Base-by-base conservation (phyloP, 1,139 yeast species). In the Taphrina flavorubra region DNA sequence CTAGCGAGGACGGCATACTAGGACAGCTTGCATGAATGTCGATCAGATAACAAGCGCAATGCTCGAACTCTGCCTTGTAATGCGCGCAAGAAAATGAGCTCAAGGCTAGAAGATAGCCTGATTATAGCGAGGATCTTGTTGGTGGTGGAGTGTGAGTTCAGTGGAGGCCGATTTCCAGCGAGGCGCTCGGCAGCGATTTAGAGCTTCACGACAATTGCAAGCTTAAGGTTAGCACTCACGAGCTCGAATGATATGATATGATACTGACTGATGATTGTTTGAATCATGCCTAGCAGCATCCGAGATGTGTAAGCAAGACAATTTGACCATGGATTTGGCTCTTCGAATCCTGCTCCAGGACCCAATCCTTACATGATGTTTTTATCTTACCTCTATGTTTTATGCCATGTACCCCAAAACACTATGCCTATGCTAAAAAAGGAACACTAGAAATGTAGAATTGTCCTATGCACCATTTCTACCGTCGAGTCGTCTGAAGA, bases 1-100 rank as follows among this genome's bases (percentile, higher is more conserved):
- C 53, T 49, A 49, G 53, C 31, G 53, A 20, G 31, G 53, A 20
- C 31, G 53, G 53, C 53, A 49, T 49, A 16, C 5, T 13, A 14
- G n/a, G 18, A 16, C 18, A 14, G 47, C 13, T 44, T n/a, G 13
- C 47, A 44, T 44, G 18, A 44, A 44, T n/a, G 47, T 44, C n/a
- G 47, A 2, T 25, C 31, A 25, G 31, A 25, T 2, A 25, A 25
- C 2, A 25, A 4, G 31, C 31, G 31, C 31, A 25, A 25, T 25
- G 31, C 31, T 25, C 4, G 0, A 2, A 25, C 31, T 2, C 31
- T 25, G 31, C 4, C 31, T 25, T 25, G 31, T 2, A 25, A 25
- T 25, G 31, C 31, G 31, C 31, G 31, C 31, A 25, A 25, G 31
- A 25, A 4, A 25, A 2, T 4, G 31, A 25, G 31, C 31, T 25